Conservation (phyloP, 176 grass and related monocot genomes). For the Cenchrus americanus region DNA sequence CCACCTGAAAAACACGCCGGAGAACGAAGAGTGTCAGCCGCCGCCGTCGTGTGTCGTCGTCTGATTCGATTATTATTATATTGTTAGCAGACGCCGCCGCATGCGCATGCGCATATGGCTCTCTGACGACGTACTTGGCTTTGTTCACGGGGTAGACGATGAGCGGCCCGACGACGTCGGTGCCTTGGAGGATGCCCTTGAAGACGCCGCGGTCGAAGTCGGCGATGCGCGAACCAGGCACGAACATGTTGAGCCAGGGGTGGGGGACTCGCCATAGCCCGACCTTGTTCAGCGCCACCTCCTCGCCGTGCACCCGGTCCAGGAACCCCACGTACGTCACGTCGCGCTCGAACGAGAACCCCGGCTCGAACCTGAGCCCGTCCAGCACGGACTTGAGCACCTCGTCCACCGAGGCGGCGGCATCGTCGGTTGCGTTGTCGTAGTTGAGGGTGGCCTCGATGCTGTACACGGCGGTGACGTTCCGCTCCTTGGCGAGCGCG, state of each 20-base stretch:
- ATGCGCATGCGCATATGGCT: too few relatives aligned
- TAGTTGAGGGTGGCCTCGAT: slow-evolving; percentile 75
- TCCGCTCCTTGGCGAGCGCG: slow-evolving; percentile 26
- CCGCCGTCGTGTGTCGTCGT: background rate
- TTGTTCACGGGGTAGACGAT: slow-evolving; percentile 77
- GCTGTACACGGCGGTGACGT: slow-evolving; percentile 60
- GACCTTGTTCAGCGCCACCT: slow-evolving; percentile 46
- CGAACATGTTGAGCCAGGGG: slow-evolving; percentile 76
- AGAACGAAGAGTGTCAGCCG: background rate
- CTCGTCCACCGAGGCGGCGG: background rate
- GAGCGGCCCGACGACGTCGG: slow-evolving; percentile 53
- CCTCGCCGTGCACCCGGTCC: slow-evolving; percentile 56
- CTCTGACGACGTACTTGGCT: slow-evolving; percentile 42
- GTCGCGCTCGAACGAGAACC: slow-evolving; percentile 60
- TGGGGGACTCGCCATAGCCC: slow-evolving; percentile 74
- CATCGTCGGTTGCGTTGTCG: background rate
- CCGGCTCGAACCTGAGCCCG: slow-evolving; percentile 46
- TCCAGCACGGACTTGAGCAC: slow-evolving; percentile 40
- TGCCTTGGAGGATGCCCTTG: slow-evolving; percentile 61
- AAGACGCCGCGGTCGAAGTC: slow-evolving; percentile 73
- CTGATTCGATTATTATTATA: background rate
- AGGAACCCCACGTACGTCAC: slow-evolving; percentile 64
- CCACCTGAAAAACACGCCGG: slow-evolving; percentile 57
- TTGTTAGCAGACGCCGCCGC: too few relatives aligned
- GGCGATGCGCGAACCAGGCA: slow-evolving; percentile 65